These are phyloP conservation scores for Penicillium flavigenum DNA, from an alignment of 495 filamentous ascomycete genomes.

Conservation along the genomic window DNA sequence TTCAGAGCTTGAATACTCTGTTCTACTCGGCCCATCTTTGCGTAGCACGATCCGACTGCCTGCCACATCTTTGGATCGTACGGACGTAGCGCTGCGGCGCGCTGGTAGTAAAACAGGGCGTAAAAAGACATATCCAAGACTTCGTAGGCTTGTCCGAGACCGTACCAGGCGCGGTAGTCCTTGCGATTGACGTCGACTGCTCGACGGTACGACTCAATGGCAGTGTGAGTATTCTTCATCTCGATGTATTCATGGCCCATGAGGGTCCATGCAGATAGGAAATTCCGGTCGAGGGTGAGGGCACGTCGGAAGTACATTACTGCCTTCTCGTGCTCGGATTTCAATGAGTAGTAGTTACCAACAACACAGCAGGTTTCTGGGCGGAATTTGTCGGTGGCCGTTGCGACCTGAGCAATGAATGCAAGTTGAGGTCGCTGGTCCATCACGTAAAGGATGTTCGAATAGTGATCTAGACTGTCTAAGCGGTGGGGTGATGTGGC, in stretches of 20 bases:
- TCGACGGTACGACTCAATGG: slow-evolving; percentile 94
- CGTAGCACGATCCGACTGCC: slow-evolving; percentile 86
- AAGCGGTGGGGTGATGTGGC: slow-evolving; percentile 80
- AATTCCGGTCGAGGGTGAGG: slow-evolving; percentile 88
- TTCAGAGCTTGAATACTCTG: slow-evolving; percentile 95
- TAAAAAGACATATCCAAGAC: slow-evolving; percentile 97
- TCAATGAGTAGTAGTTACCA: slow-evolving; percentile 93
- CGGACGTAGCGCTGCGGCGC: slow-evolving; percentile 82
- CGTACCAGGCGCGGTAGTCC: slow-evolving; percentile 98
- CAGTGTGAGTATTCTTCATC: slow-evolving; percentile 98
- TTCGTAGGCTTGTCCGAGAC: slow-evolving; percentile 95
- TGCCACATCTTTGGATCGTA: slow-evolving; percentile 99
- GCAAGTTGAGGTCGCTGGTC: slow-evolving; percentile 81
- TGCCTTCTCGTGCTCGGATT: slow-evolving; percentile 95
- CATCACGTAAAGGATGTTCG: slow-evolving; percentile 95
- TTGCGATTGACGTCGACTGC: slow-evolving; percentile 95
- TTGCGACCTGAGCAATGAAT: slow-evolving; percentile 87
- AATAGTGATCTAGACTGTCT: slow-evolving; percentile 90
- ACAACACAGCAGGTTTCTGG: slow-evolving; percentile 97
- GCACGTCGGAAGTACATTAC: slow-evolving; percentile 97
- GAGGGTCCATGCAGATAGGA: slow-evolving; percentile 93
- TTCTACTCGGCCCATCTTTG: slow-evolving; percentile 75
- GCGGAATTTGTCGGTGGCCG: slow-evolving; percentile 88
- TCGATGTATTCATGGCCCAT: slow-evolving; percentile 99
- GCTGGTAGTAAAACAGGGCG: slow-evolving; percentile 95